These are phyloP conservation scores for Blastocystis sp. DNA, from an alignment of 352 stramenopile species.

Conservation along the genomic window DNA sequence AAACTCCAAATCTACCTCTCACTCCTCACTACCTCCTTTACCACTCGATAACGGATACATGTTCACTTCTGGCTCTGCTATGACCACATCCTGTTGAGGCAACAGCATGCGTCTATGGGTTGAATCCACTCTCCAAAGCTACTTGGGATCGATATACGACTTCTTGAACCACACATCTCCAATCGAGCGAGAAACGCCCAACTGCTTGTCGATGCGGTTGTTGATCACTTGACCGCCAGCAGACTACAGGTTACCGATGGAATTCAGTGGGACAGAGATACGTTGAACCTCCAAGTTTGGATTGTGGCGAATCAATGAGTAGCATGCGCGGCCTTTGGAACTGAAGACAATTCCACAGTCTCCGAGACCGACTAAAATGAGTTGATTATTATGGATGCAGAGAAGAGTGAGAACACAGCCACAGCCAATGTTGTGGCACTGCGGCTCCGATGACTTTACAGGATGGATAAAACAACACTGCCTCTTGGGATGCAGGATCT, in stretches of 20 bases:
- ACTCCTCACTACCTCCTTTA: background rate
- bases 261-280: background rate
- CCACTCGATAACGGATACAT: conserved; percentile 38
- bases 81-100: background rate
- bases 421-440: background rate
- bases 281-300: background rate
- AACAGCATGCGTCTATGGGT: background rate
- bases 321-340: background rate
- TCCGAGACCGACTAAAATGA: conserved; percentile 33
- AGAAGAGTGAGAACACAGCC: conserved; percentile 44
- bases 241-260: background rate
- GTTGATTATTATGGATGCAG: conserved; percentile 55
- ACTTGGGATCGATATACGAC: conserved; percentile 12
- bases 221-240: conserved; percentile 23
- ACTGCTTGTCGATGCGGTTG: conserved; percentile 18
- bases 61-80: conserved; percentile 39
- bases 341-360: conserved; percentile 51
- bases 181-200: conserved; percentile 28
- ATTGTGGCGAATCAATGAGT: conserved; percentile 27
- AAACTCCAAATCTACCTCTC: conserved; percentile 28
- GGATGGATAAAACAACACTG: background rate
- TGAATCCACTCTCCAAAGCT: background rate
- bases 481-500: background rate
- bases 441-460: background rate
- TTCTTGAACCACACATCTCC: conserved; percentile 48